Evolutionary conservation across 768 basidiomycete genomes (phyloP), one percentile per base, ranked within the genome.

Genomic region (Thelephora ganbajun): DNA sequence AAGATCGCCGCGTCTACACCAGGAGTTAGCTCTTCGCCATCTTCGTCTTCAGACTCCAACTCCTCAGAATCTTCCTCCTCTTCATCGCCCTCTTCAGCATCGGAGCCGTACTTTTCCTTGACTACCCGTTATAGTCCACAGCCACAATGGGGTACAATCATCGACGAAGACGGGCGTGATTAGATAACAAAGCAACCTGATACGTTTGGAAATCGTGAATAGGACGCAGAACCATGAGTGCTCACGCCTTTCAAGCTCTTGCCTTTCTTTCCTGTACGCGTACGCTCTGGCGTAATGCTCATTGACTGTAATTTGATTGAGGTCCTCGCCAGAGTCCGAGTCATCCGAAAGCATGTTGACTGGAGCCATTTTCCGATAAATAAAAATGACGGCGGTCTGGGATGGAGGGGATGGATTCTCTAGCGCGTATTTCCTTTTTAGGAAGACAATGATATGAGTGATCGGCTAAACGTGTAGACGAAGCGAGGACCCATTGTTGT

Each of bases 1-100:
- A 98, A 71, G 56, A 98, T 96, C 16, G 96, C 96, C 39, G 80
- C 96, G 57, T 97, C 94, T 44, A 97, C 77, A 0, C 81, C 82
- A 3, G 92, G 91, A 0, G 93, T 98, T 45, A 98, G 75, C 60
- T 97, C 88, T 55, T 90, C 89, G 12, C 92, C 96, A 49, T 94
- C 86, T 58, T 92, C 87, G 60, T 98, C 93, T 59, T 98, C 93
- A 1, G 78, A 78, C 56, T 90, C 87, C 37, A 77, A 81, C 23
- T 75, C 74, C 59, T 89, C 85, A 0, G 81, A 84, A 57, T 84
- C 83, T 6, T 66, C 63, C 6, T 71, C 69, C n/a, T 63, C 67
- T 2, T 69, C 69, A 2, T 73, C 77, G 16, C 65, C 66, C 11
- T 71, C 69, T 33, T 80, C 79, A 35, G 65, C 66, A 57, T 86